Conservation (phyloP, 1,284 basidiomycete genomes). For the Xerocomus amazonicus region DNA sequence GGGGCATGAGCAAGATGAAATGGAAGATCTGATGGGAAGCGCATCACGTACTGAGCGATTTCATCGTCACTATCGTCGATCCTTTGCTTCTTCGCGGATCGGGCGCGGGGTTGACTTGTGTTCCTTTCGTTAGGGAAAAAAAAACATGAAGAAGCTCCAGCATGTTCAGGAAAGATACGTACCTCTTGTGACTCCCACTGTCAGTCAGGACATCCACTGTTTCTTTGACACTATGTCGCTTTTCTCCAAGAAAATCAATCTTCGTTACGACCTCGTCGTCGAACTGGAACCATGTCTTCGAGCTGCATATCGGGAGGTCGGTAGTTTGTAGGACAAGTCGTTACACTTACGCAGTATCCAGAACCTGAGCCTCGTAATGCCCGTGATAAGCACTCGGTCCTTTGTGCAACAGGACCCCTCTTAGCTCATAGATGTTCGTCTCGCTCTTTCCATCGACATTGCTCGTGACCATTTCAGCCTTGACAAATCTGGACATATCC, state of each 20-base stretch:
- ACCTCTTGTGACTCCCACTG: slow-evolving; percentile 26
- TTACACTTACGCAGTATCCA: slow-evolving; percentile 62
- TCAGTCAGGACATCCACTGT: slow-evolving; percentile 27
- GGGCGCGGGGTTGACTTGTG: slow-evolving; percentile 23
- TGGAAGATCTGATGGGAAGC: slow-evolving; percentile 17
- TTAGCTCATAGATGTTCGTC: slow-evolving; percentile 64
- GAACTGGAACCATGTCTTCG: slow-evolving; percentile 81
- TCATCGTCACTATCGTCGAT: slow-evolving; percentile 66
- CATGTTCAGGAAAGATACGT: slow-evolving; percentile 10
- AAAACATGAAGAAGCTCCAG: slow-evolving; percentile 4
- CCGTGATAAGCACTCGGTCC: slow-evolving; percentile 87
- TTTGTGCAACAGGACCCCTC: slow-evolving; percentile 81
- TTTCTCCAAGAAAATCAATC: slow-evolving; percentile 53
- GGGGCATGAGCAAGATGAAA: slow-evolving; percentile 18
- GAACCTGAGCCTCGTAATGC: slow-evolving; percentile 89
- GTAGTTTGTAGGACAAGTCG: slow-evolving; percentile 4
- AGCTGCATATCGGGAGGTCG: slow-evolving; percentile 39
- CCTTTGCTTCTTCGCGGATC: slow-evolving; percentile 36
- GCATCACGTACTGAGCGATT: slow-evolving; percentile 37
- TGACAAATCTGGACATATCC: slow-evolving; percentile 69
- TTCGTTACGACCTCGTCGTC: slow-evolving; percentile 79
- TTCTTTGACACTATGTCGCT: slow-evolving; percentile 31
- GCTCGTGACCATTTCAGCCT: slow-evolving; percentile 20
- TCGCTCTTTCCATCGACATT: slow-evolving; percentile 8
- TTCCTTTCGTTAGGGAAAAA: slow-evolving; percentile 14